phyloP scores from a whole-genome alignment of 345 rosid species.

The Punica granatum region DNA sequence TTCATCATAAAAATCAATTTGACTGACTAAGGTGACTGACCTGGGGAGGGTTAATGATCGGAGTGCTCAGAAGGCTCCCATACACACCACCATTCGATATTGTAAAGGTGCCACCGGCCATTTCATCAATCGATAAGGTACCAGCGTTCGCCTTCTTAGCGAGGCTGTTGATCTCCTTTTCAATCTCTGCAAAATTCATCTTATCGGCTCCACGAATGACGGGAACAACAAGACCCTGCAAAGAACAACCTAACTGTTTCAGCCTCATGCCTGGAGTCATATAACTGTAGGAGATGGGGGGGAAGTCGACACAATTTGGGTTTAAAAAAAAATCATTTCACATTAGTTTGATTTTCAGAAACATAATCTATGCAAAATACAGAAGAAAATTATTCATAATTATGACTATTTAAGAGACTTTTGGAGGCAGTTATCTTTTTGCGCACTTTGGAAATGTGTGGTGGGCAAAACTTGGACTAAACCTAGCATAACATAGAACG shows the following conservation, averaged over 20 bases:
- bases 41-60: slow-evolving; percentile 98
- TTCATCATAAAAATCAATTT: neutral
- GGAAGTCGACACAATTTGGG: too few relatives aligned
- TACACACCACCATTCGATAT: slow-evolving; percentile 81
- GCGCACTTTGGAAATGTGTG: too few relatives aligned
- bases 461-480: too few relatives aligned
- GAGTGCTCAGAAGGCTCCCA: slow-evolving; percentile 95
- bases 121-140: slow-evolving; percentile 88
- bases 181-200: slow-evolving; percentile 67
- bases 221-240: slow-evolving; percentile 84
- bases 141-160: slow-evolving; percentile 92
- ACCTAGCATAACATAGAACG: too few relatives aligned
- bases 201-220: slow-evolving; percentile 54
- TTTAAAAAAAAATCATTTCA: too few relatives aligned
- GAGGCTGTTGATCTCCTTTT: slow-evolving; percentile 78
- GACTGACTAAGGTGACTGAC: slow-evolving; percentile 16
- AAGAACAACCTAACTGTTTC: neutral
- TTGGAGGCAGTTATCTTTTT: too few relatives aligned
- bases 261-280: neutral
- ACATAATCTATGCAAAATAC: too few relatives aligned
- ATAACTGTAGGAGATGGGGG: too few relatives aligned
- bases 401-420: too few relatives aligned
- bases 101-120: slow-evolving; percentile 98
- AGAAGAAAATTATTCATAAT: too few relatives aligned
- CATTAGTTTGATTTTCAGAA: too few relatives aligned